A percentile compares a stretch with the other conserved stretches of the same genome.
Conservation (phyloP, 2,329 filamentous ascomycete genomes). For the Arthrobotrys iridis region DNA sequence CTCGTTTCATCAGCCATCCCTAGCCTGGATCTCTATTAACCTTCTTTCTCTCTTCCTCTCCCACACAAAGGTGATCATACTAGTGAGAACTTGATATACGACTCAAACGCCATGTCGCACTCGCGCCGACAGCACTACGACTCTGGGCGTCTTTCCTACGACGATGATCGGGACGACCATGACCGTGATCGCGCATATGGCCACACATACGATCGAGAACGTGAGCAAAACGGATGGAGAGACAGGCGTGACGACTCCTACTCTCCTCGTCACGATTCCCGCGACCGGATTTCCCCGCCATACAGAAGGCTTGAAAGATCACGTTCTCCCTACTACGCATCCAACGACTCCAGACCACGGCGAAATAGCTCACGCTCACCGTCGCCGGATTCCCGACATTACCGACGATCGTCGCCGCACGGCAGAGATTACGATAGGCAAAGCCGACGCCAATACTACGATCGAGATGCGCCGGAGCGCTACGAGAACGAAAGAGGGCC, state of each 20-base stretch:
- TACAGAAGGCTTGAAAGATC: slow-evolving; percentile 41
- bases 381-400: slow-evolving; percentile 33
- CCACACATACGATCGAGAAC: slow-evolving; percentile 35
- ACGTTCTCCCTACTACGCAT: slow-evolving; percentile 38
- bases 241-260: slow-evolving; percentile 36
- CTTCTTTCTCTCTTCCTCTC: neutral
- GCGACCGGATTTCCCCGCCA: slow-evolving; percentile 37
- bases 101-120: slow-evolving; percentile 27
- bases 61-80: neutral
- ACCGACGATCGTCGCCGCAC: slow-evolving; percentile 30
- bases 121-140: slow-evolving; percentile 42
- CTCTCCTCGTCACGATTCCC: slow-evolving; percentile 36
- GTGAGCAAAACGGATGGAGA: slow-evolving; percentile 32
- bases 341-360: slow-evolving; percentile 35
- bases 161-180: slow-evolving; percentile 45
- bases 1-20: neutral
- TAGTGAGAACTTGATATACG: neutral
- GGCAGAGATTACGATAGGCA: slow-evolving; percentile 51
- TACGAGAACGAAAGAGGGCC: slow-evolving; percentile 53
- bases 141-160: slow-evolving; percentile 35
- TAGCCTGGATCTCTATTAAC: neutral
- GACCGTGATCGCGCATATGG: slow-evolving; percentile 30
- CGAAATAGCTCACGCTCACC: slow-evolving; percentile 40
- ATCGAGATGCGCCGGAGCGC: slow-evolving; percentile 56
- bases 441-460: slow-evolving; percentile 55